A percentile compares a stretch with the other conserved stretches of the same genome.
Evolutionary conservation across 257 asterid species (phyloP).

Genomic region (Solanum arcanum): DNA sequence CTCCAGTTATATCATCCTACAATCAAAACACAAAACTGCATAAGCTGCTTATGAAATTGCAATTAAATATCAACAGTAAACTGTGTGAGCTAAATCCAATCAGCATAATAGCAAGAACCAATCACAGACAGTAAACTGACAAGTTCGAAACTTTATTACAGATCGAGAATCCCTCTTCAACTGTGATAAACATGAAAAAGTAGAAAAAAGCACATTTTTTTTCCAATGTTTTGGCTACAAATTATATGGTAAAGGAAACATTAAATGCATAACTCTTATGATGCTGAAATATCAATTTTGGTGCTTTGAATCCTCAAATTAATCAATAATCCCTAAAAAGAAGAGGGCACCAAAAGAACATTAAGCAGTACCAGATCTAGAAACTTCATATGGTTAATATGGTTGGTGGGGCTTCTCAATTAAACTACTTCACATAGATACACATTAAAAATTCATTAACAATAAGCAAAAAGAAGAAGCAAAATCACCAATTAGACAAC

Average conservation of each 20-base stretch:
- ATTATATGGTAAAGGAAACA: not conserved
- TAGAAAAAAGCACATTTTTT: not conserved
- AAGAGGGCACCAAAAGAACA: not conserved
- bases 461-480: not conserved
- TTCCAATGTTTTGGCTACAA: not conserved
- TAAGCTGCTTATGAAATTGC: not conserved
- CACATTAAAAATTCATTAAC: not conserved
- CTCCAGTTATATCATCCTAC: slow-evolving; percentile 33
- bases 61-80: not conserved
- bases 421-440: not conserved
- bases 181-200: not conserved
- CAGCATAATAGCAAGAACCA: not conserved
- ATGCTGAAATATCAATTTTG: not conserved
- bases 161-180: not conserved
- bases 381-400: not conserved
- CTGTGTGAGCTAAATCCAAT: not conserved
- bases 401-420: not conserved
- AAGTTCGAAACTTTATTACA: not conserved
- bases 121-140: not conserved
- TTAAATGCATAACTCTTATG: not conserved
- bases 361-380: not conserved
- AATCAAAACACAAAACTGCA: not conserved
- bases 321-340: not conserved
- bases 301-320: not conserved
- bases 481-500: not conserved